Evolutionary conservation across 2,329 filamentous ascomycete species (phyloP), one percentile per base, ranked within the genome.

Genomic region (Teratosphaeria zuluensis): DNA sequence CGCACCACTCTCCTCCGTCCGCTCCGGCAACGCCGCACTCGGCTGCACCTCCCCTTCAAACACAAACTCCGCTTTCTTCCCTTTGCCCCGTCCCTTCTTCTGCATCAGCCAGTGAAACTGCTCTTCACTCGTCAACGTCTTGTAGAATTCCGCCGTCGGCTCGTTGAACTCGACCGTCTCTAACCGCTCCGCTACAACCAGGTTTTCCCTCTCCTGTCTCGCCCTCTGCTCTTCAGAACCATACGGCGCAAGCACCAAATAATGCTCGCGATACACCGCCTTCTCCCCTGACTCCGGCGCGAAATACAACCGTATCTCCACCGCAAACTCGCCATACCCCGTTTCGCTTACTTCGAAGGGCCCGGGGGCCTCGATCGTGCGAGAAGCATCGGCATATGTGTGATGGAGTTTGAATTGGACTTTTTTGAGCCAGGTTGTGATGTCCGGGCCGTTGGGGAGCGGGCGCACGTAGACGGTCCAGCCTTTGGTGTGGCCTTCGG

Each of bases 401-500:
- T 97, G 92, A 79, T 96, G 92, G 16, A 99, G 84, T 75, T 97
- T 97, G 78, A 99, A 99, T 73, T 96, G 92, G 1, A 99, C 92
- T 68, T 95, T 92, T 59, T 92, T 90, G 65, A 97, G 81, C 91
- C 94, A 99, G 74, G 95, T 94, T 31, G 89, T 91, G 65, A 97
- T 88, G 70, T 96, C 90, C 0, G 78, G 78, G 61, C 90, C 89
- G 72, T 90, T 89, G 68, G 95, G 90, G 57, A 96, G 81, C 53
- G 92, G 90, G 70, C 89, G 89, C 59, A 99, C 90, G 73, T 95
- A 97, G 63, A 97, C 90, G 69, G 88, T 86, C 94, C 94, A 99
- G 63, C 89, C 90, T 78, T 97, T 95, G 33, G 92, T 97, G 78
- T 99, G 94, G 74, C 95, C 92, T 62, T 89, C 82, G 28, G 92